Conservation (phyloP, 2,329 filamentous ascomycete genomes). For the Anisogramma anomala region DNA sequence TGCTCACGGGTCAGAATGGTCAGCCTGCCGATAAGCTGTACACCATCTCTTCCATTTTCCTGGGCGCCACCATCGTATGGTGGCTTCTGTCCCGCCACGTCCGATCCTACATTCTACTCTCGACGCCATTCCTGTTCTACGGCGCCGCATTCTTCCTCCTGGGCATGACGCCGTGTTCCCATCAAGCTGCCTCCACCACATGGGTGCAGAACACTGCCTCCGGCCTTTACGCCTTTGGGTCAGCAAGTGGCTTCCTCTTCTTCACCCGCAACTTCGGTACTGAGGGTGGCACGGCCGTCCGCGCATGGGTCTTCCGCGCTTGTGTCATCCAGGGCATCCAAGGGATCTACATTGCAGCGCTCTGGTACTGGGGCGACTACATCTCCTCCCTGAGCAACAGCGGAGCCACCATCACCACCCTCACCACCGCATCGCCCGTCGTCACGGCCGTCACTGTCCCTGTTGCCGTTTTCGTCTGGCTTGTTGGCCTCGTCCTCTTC, state of each 20-base stretch:
- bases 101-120: constrained; percentile 45
- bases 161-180: constrained; percentile 46
- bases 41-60: constrained; percentile 47
- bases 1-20: constrained; percentile 52
- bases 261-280: constrained; percentile 58
- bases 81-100: constrained; percentile 50
- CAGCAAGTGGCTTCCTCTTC: constrained; percentile 51
- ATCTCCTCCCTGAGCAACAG: constrained; percentile 28
- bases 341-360: constrained; percentile 50
- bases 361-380: constrained; percentile 55
- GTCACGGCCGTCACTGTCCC: constrained; percentile 36
- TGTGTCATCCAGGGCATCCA: constrained; percentile 56
- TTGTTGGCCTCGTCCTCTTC: constrained; percentile 41
- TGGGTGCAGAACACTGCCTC: constrained; percentile 48
- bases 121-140: constrained; percentile 51
- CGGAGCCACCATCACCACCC: constrained; percentile 22
- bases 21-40: constrained; percentile 49
- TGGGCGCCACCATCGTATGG: constrained; percentile 47
- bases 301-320: constrained; percentile 58
- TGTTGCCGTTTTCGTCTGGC: constrained; percentile 44
- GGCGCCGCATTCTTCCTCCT: constrained; percentile 51
- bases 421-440: constrained; percentile 23
- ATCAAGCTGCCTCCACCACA: constrained; percentile 26
- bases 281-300: constrained; percentile 46
- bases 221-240: constrained; percentile 49